Conservation (phyloP, 306 rosid species). For the Astragalus glycyphyllos region DNA sequence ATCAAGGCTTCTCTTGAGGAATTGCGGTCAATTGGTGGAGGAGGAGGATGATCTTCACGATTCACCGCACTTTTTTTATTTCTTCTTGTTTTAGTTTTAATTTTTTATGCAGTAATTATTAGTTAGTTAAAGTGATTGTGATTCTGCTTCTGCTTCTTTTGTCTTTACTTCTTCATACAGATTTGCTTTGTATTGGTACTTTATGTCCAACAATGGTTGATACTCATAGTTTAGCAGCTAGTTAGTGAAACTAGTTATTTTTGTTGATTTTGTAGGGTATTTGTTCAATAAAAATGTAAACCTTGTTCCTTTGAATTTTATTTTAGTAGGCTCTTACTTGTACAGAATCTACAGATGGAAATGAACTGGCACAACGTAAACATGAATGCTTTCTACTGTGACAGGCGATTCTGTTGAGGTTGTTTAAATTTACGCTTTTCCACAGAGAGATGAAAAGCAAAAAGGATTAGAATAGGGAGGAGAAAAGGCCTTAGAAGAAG, state of each 20-base stretch:
- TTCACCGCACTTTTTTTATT: conserved; percentile 10
- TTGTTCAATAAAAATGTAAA: conserved; percentile 45
- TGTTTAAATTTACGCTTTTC: background rate
- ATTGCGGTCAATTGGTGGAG: conserved; percentile 53
- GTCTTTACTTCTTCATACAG: conserved; percentile 26
- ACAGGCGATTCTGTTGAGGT: background rate
- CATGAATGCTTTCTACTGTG: background rate
- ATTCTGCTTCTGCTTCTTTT: conserved; percentile 15
- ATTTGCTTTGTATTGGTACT: conserved; percentile 30
- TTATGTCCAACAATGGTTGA: conserved; percentile 31
- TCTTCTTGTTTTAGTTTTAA: conserved; percentile 18
- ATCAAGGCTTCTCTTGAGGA: conserved; percentile 59
- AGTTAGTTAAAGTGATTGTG: conserved; percentile 26
- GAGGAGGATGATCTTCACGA: background rate
- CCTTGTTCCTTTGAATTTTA: conserved; percentile 28
- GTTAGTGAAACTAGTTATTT: conserved; percentile 32
- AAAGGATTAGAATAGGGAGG: background rate
- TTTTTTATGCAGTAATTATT: conserved; percentile 6
- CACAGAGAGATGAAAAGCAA: conserved; percentile 3
- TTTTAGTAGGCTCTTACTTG: conserved; percentile 34
- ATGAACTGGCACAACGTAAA: conserved; percentile 28
- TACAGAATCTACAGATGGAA: conserved; percentile 33
- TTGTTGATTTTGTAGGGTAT: conserved; percentile 28
- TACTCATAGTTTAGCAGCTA: conserved; percentile 45
- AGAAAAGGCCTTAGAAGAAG: no score